phyloP scores from a whole-genome alignment of 768 basidiomycete genomes.

The Tylopilus rubrobrunneus region DNA sequence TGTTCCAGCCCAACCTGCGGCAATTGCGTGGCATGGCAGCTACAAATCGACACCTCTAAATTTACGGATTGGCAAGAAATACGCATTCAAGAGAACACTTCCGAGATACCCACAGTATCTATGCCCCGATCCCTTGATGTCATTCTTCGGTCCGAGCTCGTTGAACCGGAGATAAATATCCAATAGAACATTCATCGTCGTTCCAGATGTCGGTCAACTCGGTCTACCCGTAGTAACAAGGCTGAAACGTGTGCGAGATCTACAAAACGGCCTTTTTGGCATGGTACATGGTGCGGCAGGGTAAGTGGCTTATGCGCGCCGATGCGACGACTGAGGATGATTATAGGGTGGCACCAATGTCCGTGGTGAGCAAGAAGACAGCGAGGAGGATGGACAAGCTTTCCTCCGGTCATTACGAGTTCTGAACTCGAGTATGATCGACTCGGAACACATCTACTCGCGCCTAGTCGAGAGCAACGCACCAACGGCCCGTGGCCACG shows the following conservation, averaged over 20 bases:
- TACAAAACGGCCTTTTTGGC: slow-evolving; percentile 99
- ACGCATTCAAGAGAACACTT: slow-evolving; percentile 97
- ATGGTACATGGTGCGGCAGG: slow-evolving; percentile 84
- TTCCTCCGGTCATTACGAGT: slow-evolving; percentile 87
- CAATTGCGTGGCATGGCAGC: slow-evolving; percentile 86
- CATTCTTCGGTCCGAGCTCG: slow-evolving; percentile 90
- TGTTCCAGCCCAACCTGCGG: slow-evolving; percentile 95
- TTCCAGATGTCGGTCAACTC: slow-evolving; percentile 95
- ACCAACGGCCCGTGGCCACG: slow-evolving; percentile 97
- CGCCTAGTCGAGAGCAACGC: slow-evolving; percentile 93
- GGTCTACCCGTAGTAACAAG: slow-evolving; percentile 95
- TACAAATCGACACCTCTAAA: slow-evolving; percentile 93
- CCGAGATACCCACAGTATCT: slow-evolving; percentile 96
- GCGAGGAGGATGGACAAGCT: slow-evolving; percentile 73
- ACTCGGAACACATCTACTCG: slow-evolving; percentile 91
- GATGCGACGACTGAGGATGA: neutral
- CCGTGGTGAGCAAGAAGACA: slow-evolving; percentile 81
- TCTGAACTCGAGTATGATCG: slow-evolving; percentile 90
- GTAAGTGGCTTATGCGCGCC: slow-evolving; percentile 44
- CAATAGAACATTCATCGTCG: slow-evolving; percentile 96
- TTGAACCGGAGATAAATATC: slow-evolving; percentile 98
- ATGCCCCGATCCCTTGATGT: slow-evolving; percentile 99
- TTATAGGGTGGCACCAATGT: slow-evolving; percentile 78
- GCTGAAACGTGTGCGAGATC: slow-evolving; percentile 88
- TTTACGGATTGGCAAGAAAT: slow-evolving; percentile 99